Evolutionary conservation across 139 green algal species (phyloP), one percentile per base, ranked within the genome.

Genomic region (Mychonastes homosphaera): DNA sequence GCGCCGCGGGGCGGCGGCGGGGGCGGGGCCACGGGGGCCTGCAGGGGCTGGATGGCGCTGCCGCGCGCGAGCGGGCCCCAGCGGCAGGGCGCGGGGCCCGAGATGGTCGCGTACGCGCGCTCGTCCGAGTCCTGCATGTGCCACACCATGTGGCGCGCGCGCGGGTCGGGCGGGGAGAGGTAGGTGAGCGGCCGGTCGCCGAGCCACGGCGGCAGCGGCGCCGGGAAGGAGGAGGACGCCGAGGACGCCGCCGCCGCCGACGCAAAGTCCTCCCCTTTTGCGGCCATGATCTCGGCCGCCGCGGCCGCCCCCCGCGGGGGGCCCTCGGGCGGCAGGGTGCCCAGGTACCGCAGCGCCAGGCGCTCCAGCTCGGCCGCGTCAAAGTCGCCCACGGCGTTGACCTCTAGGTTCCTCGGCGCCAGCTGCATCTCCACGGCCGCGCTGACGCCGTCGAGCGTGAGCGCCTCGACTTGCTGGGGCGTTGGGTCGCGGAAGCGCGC

Each of bases 351-450:
- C 33, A 91, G 76, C 38, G 83, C 24, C 53, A 76, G 61, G 8
- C 63, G 26, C 44, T 94, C 81, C 26, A 95, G 55, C 69, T 89
- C 83, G 19, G 72, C 73, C 15, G 69, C 40, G 38, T 94, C 85
- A 62, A 97, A 85, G 75, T 99, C 92, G 10, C 92, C 92, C 34
- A 95, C 91, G 5, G 98, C 63, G 62, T 72, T 87, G 18, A 95
- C 80, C 77, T 86, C 82, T 7, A 91, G 50, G 58, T 86, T 84
- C 34, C 63, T 72, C 2, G 77, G 65, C 21, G 76, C 67, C 27
- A 95, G 73, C 62, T 92, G 81, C 40, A 57, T 56, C 69, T 76
- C 78, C 21, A 94, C 70, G 16, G 69, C 44, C 27, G 73, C 41
- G 7, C 68, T 59, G 63, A 89, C 85, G 16, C 78, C 78, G 29